Percentiles rank a stretch among this genome's conserved stretches.
phyloP scores from a whole-genome alignment of 345 rosid genomes.

The Pugionium dolabratum region DNA sequence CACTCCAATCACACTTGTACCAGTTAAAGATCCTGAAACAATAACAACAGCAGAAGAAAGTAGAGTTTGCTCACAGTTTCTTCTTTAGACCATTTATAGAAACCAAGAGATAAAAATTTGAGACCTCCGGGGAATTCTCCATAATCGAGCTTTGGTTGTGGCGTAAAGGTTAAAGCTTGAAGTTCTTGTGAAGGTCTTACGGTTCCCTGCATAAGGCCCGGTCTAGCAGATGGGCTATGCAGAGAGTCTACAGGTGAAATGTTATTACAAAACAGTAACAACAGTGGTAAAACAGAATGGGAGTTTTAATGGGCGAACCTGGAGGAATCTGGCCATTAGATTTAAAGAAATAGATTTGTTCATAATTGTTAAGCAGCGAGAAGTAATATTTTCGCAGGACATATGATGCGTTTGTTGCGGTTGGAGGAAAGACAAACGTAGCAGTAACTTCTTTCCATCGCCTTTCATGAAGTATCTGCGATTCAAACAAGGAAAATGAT shows the following conservation, averaged over 20 bases:
- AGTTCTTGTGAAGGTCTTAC: slow-evolving; percentile 48
- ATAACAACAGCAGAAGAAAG: not conserved
- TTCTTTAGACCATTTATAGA: not conserved
- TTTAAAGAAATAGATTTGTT: slow-evolving; percentile 74
- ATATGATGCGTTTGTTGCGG: slow-evolving; percentile 95
- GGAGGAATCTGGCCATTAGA: slow-evolving; percentile 56
- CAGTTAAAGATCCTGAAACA: slow-evolving; percentile 44
- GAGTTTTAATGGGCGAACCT: slow-evolving; percentile 44
- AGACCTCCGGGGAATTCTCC: slow-evolving; percentile 57
- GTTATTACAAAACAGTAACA: slow-evolving; percentile 10
- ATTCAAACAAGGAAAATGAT: slow-evolving; percentile 20
- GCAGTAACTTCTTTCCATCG: slow-evolving; percentile 98
- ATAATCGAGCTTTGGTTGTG: slow-evolving; percentile 47
- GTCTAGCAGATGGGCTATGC: slow-evolving; percentile 46
- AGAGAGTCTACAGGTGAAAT: slow-evolving; percentile 50
- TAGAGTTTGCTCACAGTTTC: not conserved
- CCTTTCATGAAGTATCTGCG: slow-evolving; percentile 74
- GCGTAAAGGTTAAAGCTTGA: slow-evolving; percentile 48
- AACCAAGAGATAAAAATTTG: slow-evolving; percentile 7
- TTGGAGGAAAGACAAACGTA: slow-evolving; percentile 88
- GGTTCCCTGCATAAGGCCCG: slow-evolving; percentile 46
- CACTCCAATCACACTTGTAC: slow-evolving; percentile 65
- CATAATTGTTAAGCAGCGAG: slow-evolving; percentile 78
- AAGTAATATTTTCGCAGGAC: slow-evolving; percentile 88
- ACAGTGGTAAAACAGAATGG: not conserved